phyloP scores from a whole-genome alignment of 495 filamentous ascomycete species.

The Pseudoneurospora amorphoporcata region DNA sequence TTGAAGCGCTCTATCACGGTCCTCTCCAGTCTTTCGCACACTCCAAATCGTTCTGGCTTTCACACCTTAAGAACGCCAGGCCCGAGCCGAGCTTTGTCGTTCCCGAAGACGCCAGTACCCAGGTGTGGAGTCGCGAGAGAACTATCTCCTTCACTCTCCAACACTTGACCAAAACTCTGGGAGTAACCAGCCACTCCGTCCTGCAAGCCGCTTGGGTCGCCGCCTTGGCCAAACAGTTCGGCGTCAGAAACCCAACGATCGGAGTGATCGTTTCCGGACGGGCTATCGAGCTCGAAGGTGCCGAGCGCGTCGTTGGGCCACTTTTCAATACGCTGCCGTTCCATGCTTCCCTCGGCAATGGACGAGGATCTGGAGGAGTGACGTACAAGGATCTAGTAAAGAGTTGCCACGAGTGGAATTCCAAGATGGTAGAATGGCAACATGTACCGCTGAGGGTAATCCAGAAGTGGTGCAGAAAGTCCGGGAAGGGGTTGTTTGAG shows the following conservation, averaged over 20 bases:
- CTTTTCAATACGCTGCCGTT: conserved; percentile 87
- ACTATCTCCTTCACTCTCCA: conserved; percentile 30
- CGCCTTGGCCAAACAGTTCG: conserved; percentile 35
- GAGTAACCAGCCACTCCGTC: conserved; percentile 66
- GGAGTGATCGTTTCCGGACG: conserved; percentile 65
- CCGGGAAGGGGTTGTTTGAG: conserved; percentile 60
- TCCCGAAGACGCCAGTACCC: neutral
- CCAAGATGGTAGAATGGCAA: conserved; percentile 49
- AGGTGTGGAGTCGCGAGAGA: neutral
- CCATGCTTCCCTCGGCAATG: conserved; percentile 11
- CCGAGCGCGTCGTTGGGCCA: conserved; percentile 67
- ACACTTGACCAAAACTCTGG: conserved; percentile 38
- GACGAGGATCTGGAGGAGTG: too few relatives aligned
- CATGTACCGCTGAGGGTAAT: conserved; percentile 64
- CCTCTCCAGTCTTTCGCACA: conserved; percentile 44
- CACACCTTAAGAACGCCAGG: conserved; percentile 38
- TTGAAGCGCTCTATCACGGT: conserved; percentile 43
- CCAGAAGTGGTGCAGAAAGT: conserved; percentile 51
- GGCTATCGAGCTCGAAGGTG: conserved; percentile 50
- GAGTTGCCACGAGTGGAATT: conserved; percentile 52
- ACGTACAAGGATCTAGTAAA: conserved; percentile 34
- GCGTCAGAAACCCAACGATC: conserved; percentile 30
- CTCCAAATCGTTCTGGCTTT: conserved; percentile 58
- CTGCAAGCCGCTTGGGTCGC: conserved; percentile 60
- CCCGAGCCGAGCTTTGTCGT: conserved; percentile 22